Evolutionary conservation across 208 protist genomes (phyloP).

Genomic region (Tetramitus jugosus): DNA sequence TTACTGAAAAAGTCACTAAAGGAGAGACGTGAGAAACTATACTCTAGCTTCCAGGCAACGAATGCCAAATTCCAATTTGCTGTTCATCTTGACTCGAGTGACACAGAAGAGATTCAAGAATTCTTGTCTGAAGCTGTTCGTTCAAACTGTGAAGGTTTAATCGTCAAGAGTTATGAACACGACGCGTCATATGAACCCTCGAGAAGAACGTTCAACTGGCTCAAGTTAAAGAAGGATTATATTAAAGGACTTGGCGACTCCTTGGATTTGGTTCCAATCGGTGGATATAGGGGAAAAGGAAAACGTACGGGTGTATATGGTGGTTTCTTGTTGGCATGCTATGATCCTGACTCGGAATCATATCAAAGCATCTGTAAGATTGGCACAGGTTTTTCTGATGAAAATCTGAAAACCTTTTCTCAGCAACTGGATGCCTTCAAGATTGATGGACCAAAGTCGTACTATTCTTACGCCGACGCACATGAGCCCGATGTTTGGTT

Average conservation of each 20-base stretch:
- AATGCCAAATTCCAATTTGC: constrained; percentile 70
- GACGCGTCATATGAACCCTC: constrained; percentile 90
- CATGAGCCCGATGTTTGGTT: constrained; percentile 92
- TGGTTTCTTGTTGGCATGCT: constrained; percentile 94
- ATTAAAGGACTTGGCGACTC: constrained; percentile 87
- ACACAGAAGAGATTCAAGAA: constrained; percentile 80
- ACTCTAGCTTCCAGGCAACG: constrained; percentile 52
- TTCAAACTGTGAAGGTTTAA: constrained; percentile 88
- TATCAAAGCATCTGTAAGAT: constrained; percentile 96
- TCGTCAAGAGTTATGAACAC: constrained; percentile 91
- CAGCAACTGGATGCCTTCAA: constrained; percentile 48
- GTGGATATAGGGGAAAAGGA: constrained; percentile 91
- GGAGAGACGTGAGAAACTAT: constrained; percentile 66
- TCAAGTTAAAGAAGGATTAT: constrained; percentile 99
- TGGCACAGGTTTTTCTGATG: constrained; percentile 93
- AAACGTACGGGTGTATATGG: constrained; percentile 95
- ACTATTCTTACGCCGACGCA: constrained; percentile 55
- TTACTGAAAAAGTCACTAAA: constrained; percentile 67
- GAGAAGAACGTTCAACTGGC: constrained; percentile 90
- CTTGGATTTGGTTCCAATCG: constrained; percentile 97
- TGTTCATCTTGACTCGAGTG: constrained; percentile 62
- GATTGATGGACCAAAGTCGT: constrained; percentile 53
- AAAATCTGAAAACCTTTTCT: constrained; percentile 62
- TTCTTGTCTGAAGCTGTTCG: constrained; percentile 88
- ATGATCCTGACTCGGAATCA: constrained; percentile 88